phyloP scores from a whole-genome alignment of 176 grass and related monocot species.

The Miscanthus lutarioriparius region DNA sequence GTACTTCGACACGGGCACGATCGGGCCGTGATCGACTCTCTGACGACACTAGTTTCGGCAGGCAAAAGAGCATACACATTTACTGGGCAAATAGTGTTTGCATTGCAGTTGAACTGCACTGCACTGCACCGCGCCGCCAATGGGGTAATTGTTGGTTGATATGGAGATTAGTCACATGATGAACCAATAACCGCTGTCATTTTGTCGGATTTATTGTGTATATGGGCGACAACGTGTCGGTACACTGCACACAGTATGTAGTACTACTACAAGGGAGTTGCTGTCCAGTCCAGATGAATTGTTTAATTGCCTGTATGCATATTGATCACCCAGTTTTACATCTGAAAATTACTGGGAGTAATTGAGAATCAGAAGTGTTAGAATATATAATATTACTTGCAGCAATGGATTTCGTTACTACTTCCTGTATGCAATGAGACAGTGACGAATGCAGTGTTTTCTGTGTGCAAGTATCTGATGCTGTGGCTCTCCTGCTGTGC shows the following conservation, averaged over 20 bases:
- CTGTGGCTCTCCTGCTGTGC: too few species aligned
- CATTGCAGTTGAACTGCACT: not conserved
- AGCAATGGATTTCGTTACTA: too few species aligned
- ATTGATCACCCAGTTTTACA: not conserved
- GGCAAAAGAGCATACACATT: not conserved
- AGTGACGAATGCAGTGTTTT: too few species aligned
- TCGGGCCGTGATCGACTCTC: slow-evolving; percentile 54
- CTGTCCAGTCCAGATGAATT: slow-evolving; percentile 9
- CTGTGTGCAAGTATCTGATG: too few species aligned
- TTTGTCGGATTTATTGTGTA: slow-evolving; percentile 43
- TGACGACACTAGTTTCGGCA: not conserved
- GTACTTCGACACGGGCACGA: slow-evolving; percentile 73
- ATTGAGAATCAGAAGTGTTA: not conserved
- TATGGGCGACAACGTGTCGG: slow-evolving; percentile 21
- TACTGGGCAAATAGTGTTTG: not conserved
- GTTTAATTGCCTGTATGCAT: slow-evolving; percentile 11
- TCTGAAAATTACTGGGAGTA: not conserved
- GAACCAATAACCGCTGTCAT: slow-evolving; percentile 11
- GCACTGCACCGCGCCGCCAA: not conserved
- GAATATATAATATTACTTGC: not conserved
- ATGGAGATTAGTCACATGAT: slow-evolving; percentile 10
- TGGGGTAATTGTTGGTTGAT: slow-evolving; percentile 22
- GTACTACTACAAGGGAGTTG: not conserved
- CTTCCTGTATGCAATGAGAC: too few species aligned
- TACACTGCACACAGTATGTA: not conserved